Percentiles rank a stretch among this genome's conserved stretches.
These are phyloP conservation scores for slime mould (Dictyostelium discoideum) DNA, from an alignment of 78 protist genomes.

Conservation along the genomic window DNA sequence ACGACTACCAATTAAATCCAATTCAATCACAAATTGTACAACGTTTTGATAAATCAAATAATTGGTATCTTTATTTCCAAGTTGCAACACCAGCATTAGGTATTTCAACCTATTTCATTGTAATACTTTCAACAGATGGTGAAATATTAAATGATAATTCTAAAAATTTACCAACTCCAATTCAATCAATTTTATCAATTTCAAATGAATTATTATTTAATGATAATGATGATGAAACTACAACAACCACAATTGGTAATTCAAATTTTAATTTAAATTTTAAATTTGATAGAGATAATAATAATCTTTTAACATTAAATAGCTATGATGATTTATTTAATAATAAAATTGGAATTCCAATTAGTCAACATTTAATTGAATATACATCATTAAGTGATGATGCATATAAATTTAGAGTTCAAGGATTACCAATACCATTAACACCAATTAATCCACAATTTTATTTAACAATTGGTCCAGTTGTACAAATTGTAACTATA, in stretches of 20 bases:
- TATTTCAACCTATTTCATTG: slow-evolving; percentile 61
- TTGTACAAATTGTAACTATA: slow-evolving; percentile 24
- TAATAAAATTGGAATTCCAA: not conserved
- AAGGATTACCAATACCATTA: not conserved
- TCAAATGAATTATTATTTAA: not conserved
- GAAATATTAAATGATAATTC: not conserved
- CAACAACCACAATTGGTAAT: slow-evolving; percentile 31
- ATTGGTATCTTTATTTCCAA: slow-evolving; percentile 48
- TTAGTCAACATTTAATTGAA: slow-evolving; percentile 13
- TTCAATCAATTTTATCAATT: not conserved
- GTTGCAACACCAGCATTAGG: slow-evolving; percentile 65
- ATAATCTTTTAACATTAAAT: slow-evolving; percentile 3
- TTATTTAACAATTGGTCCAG: slow-evolving; percentile 46
- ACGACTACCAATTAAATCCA: slow-evolving; percentile 7
- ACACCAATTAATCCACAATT: slow-evolving; percentile 37
- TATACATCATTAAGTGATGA: slow-evolving; percentile 48
- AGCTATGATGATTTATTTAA: slow-evolving; percentile 28
- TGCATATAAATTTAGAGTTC: slow-evolving; percentile 56
- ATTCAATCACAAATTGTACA: slow-evolving; percentile 41
- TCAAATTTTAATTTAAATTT: slow-evolving; percentile 16
- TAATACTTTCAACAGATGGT: not conserved
- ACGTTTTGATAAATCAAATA: slow-evolving; percentile 1
- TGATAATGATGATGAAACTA: not conserved
- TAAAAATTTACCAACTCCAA: not conserved
- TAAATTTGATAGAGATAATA: not conserved